Conservation (phyloP, 495 filamentous ascomycete genomes). For the Penicillium steckii region DNA sequence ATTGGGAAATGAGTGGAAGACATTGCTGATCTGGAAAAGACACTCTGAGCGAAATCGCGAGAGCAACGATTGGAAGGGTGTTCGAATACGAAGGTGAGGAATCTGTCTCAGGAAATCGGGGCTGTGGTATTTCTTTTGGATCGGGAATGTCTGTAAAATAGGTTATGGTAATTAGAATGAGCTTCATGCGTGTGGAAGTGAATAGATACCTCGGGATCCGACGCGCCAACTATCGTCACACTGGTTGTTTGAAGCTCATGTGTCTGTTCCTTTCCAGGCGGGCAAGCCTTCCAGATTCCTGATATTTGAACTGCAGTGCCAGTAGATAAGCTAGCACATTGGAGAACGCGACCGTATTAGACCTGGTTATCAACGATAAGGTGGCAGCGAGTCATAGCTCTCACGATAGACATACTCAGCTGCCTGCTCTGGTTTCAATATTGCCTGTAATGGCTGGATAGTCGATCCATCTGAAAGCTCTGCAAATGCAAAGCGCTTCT, state of each 20-base stretch:
- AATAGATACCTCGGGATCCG: conserved; percentile 71
- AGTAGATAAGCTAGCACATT: conserved; percentile 61
- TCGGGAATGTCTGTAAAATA: conserved; percentile 68
- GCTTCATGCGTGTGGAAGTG: background rate
- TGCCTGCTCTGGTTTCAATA: conserved; percentile 72
- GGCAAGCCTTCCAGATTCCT: conserved; percentile 76
- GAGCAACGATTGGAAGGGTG: conserved; percentile 75
- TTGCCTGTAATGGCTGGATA: conserved; percentile 72
- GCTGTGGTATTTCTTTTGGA: conserved; percentile 93
- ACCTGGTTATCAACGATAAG: background rate
- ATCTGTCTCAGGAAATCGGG: conserved; percentile 84
- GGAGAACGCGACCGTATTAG: conserved; percentile 7
- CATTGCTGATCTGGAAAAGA: conserved; percentile 68
- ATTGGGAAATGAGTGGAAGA: conserved; percentile 57
- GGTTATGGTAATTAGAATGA: conserved; percentile 7
- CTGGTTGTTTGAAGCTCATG: conserved; percentile 74
- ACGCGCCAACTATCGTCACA: conserved; percentile 68
- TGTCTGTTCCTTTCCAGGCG: conserved; percentile 63
- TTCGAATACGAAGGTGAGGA: conserved; percentile 84
- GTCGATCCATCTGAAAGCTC: conserved; percentile 87
- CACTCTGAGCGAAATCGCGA: conserved; percentile 87
- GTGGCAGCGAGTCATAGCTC: background rate
- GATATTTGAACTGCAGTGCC: conserved; percentile 77
- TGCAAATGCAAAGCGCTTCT: conserved; percentile 81
- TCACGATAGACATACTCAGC: conserved; percentile 60